Percentiles rank a stretch among this genome's conserved stretches.
Conservation (phyloP, 2,329 filamentous ascomycete species). For the Talaromyces sp. region DNA sequence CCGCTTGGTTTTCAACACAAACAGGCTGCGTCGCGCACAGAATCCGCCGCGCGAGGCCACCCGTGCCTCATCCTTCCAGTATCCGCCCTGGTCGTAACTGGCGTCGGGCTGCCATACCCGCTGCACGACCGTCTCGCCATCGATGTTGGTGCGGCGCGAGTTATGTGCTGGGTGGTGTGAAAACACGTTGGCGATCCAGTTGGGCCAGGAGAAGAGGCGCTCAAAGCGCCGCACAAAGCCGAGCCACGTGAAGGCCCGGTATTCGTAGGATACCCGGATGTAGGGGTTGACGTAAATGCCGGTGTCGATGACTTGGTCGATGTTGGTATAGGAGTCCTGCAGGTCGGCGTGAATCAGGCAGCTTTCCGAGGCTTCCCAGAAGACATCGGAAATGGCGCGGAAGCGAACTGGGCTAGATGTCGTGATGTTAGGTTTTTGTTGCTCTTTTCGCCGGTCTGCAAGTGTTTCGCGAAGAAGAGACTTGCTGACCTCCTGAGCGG, state of each 20-base stretch:
- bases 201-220: not conserved
- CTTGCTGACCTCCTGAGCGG: not conserved
- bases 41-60: slow-evolving; percentile 44
- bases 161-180: not conserved
- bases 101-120: not conserved
- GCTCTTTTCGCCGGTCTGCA: not conserved
- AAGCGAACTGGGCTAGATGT: not conserved
- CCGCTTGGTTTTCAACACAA: slow-evolving; percentile 44
- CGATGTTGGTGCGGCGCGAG: not conserved
- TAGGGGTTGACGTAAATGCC: slow-evolving; percentile 61
- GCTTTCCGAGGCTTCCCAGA: slow-evolving; percentile 64
- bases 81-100: not conserved
- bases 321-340: slow-evolving; percentile 33
- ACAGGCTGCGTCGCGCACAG: slow-evolving; percentile 42
- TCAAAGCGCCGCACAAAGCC: not conserved
- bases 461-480: not conserved
- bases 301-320: slow-evolving; percentile 41
- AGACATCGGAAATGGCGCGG: slow-evolving; percentile 56
- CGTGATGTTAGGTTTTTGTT: not conserved
- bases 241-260: not conserved
- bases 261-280: not conserved
- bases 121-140: not conserved
- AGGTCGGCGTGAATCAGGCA: slow-evolving; percentile 56
- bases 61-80: slow-evolving; percentile 21
- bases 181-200: not conserved